Evolutionary conservation across 2,329 filamentous ascomycete genomes (phyloP).

Genomic region (Tolypocladium guangdongense): DNA sequence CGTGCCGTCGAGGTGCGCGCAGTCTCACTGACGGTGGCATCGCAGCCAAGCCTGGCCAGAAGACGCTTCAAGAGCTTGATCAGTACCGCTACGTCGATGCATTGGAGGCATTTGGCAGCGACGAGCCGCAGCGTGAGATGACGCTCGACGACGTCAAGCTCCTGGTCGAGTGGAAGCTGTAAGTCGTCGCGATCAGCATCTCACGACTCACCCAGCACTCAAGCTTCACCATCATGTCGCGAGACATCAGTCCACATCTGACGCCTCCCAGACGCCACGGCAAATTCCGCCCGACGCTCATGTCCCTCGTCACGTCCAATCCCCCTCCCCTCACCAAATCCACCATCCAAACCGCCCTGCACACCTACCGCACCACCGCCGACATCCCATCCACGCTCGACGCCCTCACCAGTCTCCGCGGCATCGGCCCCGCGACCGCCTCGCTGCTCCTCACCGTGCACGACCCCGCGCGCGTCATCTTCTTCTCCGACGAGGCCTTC

Average conservation of each 20-base stretch:
- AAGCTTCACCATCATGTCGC: neutral
- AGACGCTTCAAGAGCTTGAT: constrained; percentile 47
- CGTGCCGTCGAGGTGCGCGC: neutral
- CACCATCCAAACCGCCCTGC: constrained; percentile 42
- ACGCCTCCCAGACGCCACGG: constrained; percentile 39
- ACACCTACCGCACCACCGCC: constrained; percentile 27
- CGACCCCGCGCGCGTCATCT: constrained; percentile 48
- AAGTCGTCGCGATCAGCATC: constrained; percentile 17
- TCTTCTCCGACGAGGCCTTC: constrained; percentile 74
- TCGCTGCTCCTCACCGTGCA: constrained; percentile 61
- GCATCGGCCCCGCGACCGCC: constrained; percentile 70
- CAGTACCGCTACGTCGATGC: constrained; percentile 46
- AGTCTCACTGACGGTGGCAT: neutral
- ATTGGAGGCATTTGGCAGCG: constrained; percentile 30
- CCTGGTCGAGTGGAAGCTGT: constrained; percentile 65
- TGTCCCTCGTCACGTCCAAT: constrained; percentile 54
- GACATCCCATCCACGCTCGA: constrained; percentile 31
- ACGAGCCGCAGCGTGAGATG: constrained; percentile 28
- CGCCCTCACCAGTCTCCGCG: constrained; percentile 50
- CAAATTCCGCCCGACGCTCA: constrained; percentile 49
- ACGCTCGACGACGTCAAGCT: constrained; percentile 44
- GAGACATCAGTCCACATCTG: neutral
- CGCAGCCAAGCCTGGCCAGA: constrained; percentile 36
- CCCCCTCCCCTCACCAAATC: constrained; percentile 30
- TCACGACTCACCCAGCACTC: neutral